These are phyloP conservation scores for Gracilaria domingensis DNA, from an alignment of 23 red algal species.

Conservation along the genomic window DNA sequence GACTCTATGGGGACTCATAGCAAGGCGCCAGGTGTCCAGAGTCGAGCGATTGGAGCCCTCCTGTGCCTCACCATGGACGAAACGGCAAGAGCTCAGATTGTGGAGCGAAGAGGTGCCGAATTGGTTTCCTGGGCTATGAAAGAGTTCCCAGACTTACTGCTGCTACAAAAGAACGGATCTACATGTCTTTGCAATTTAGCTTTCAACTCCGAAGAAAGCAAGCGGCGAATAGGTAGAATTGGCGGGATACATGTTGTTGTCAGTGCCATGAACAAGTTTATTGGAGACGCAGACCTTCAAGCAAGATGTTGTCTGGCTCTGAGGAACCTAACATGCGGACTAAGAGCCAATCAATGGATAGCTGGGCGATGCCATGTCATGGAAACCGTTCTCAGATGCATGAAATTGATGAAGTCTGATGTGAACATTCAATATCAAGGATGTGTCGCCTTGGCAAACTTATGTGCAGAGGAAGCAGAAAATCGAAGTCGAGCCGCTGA, in stretches of 20 bases:
- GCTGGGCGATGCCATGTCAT: constrained; percentile 62
- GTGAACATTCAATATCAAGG: constrained; percentile 64
- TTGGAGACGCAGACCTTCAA: constrained; percentile 12
- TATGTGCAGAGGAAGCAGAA: constrained; percentile 53
- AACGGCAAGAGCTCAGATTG: constrained; percentile 18
- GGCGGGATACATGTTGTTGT: constrained; percentile 30
- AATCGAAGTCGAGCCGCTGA: constrained; percentile 52
- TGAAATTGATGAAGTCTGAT: constrained; percentile 33
- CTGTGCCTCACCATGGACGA: constrained; percentile 19
- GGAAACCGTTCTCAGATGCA: constrained; percentile 55
- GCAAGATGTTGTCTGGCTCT: constrained; percentile 36
- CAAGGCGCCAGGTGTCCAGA: neutral
- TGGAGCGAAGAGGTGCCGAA: constrained; percentile 19
- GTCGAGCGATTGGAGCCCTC: neutral
- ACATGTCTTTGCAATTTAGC: constrained; percentile 39
- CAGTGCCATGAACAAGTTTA: constrained; percentile 29
- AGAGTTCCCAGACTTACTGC: neutral
- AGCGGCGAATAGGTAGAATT: constrained; percentile 18
- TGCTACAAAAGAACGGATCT: constrained; percentile 4
- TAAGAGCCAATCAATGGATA: constrained; percentile 72
- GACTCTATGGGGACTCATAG: neutral
- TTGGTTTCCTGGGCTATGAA: constrained; percentile 19
- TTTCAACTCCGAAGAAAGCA: constrained; percentile 17
- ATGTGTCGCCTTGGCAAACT: constrained; percentile 60
- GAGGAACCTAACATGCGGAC: constrained; percentile 25